Percentiles rank a stretch among this genome's conserved stretches.
These are phyloP conservation scores for Psilocybe subaeruginosa DNA, from an alignment of 768 basidiomycete species.

Conservation along the genomic window DNA sequence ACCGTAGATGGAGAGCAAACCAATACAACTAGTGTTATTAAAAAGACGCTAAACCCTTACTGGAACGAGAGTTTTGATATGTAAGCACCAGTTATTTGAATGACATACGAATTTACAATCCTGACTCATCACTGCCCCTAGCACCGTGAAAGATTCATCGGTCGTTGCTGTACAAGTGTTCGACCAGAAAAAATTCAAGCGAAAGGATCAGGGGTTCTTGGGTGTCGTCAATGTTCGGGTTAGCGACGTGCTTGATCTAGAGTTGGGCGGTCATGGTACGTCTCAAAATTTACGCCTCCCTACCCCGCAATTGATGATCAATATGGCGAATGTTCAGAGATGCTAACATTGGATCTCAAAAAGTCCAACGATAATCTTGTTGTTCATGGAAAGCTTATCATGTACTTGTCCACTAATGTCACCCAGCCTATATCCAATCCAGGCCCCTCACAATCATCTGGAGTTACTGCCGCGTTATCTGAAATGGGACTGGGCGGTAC, in stretches of 20 bases:
- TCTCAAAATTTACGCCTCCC: constrained; percentile 4
- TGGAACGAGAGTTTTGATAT: constrained; percentile 99
- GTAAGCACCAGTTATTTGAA: constrained; percentile 45
- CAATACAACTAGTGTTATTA: constrained; percentile 95
- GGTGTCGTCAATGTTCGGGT: constrained; percentile 97
- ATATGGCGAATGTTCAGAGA: constrained; percentile 57
- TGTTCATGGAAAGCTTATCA: constrained; percentile 96
- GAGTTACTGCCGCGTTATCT: constrained; percentile 59
- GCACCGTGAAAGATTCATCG: constrained; percentile 96
- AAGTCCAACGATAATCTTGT: constrained; percentile 99
- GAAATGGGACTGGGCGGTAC: constrained; percentile 58
- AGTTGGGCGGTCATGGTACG: constrained; percentile 91
- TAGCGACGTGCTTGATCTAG: constrained; percentile 87
- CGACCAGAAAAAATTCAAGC: constrained; percentile 99
- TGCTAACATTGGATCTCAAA: constrained; percentile 95
- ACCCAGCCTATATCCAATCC: constrained; percentile 83
- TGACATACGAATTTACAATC: constrained; percentile 5
- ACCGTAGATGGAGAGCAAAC: constrained; percentile 99
- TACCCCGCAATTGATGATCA: constrained; percentile 12
- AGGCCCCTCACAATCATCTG: constrained; percentile 72
- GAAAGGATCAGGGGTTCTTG: constrained; percentile 96
- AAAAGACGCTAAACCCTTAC: constrained; percentile 93
- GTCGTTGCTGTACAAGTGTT: constrained; percentile 98
- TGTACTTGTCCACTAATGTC: constrained; percentile 94
- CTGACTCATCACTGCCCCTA: constrained; percentile 31